Evolutionary conservation across 2,329 filamentous ascomycete species (phyloP), one percentile per base, ranked within the genome.

Genomic region (Penicillium sp.): DNA sequence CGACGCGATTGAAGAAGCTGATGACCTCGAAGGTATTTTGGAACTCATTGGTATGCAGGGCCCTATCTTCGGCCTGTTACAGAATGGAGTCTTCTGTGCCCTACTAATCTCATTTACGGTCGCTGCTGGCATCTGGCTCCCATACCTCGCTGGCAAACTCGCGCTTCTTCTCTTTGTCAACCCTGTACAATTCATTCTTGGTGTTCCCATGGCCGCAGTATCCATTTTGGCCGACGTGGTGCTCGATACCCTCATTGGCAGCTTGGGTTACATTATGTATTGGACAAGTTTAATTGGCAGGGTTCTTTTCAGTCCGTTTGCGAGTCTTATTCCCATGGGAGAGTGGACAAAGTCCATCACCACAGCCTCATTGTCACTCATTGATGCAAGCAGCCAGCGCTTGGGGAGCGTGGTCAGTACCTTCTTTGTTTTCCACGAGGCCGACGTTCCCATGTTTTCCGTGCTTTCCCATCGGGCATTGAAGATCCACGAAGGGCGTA

Each of bases 41-140:
- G 95, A 99, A 75, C 86, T 99, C 17, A 90, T 99, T 62, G 95
- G 95, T 44, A 96, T 99, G 91, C 92, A 96, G 71, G 95, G 95
- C 0, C 95, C 95, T 0, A 84, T 99, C 3, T 90, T 90, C 15
- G 93, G 92, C 3, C 85, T 99, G 6, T 88, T 98, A 68, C 95
- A 99, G 72, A 99, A 99, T 69, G 93, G 91, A 59, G 88, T 97
- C 17, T 99, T 99, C 77, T 97, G 94, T 74, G 90, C 91, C 7
- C 90, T 98, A 50, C 84, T 99, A 30, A 92, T 99, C 15, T 91
- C 91, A 1, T 86, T 94, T 56, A 96, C 93, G 15, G 88, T 99
- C 47, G 90, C 92, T 56, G 82, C 91, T 62, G 94, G 93, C 56
- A 88, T 98, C 49, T 97, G 95, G 80, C 80, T 97, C 56, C 95